Base-by-base conservation (phyloP, 768 basidiomycete genomes). In the Phallus indusiatus region DNA sequence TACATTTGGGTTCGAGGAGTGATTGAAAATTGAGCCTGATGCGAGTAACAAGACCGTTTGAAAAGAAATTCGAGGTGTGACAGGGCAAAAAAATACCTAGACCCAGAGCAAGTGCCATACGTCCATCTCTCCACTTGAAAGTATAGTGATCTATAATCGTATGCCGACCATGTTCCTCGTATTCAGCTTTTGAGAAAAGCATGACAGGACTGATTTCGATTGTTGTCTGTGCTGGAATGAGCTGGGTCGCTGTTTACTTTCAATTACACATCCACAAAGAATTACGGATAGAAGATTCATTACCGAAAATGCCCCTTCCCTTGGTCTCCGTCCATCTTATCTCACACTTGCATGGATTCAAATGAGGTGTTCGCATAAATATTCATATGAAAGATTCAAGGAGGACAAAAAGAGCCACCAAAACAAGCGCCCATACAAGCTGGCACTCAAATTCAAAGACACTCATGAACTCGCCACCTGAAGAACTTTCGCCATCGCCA, bases 161-260 rank as follows among this genome's bases (percentile, higher is more conserved):
- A 62, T 84, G 65, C 63, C 69, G 73, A 64, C 84, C 82, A 70
- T 89, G 79, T 5, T 69, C 67, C 49, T 80, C 75, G 64, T 92
- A 94, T 71, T 94, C 90, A 22, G 81, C 75, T 58, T 78, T 76
- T 5, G 74, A 69, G 66, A 94, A 81, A 11, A 95, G 73, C n/a
- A 95, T 73, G 18, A 91, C 89, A 1, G 94, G 94, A 62, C 87
- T 88, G 64, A 84, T 80, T 70, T 96, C 94, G 61, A 97, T 68
- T n/a, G 87, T 64, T 0, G 86, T 85, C 12, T 80, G 76, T 11
- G 77, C 71, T 18, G 84, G 76, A 61, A 93, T 82, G 59, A 35
- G 48, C 33, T 21, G 16, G 34, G 17, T 18, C 3, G 9, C 56
- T 50, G 9, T 36, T 52, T 60, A 36, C 47, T 55, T 36, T 47